Evolutionary conservation across 352 stramenopile genomes (phyloP), one percentile per base, ranked within the genome.

Genomic region (Globisporangium canariense): DNA sequence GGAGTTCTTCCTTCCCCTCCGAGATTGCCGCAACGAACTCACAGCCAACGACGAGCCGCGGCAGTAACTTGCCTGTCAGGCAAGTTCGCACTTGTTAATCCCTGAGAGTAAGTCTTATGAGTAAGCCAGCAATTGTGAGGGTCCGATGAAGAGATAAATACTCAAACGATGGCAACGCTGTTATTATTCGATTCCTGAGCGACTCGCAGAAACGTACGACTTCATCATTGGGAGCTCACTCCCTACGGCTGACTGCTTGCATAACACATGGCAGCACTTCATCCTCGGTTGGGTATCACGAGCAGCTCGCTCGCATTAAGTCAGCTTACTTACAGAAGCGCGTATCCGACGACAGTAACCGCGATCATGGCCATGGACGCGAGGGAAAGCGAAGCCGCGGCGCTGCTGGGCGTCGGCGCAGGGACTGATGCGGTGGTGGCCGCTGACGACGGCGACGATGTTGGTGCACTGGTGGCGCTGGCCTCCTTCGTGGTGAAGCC

Each of bases 401-500:
- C 30, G 32, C 52, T 58, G 52, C 18, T 58, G 22, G 52, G 52
- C 9, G 32, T 45, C 13, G 52, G 49, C 25, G 49, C 28, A 14
- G 46, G 46, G 5, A 8, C 9, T 34, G 52, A 13, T 5, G 32
- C 28, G 30, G 18, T 45, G 6, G 51, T 57, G 36, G 34, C 7
- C 28, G 40, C 40, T 41, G 56, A 38, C n/a, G 54, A n/a, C 52
- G 30, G n/a, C n/a, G 32, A 30, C 2, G 53, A 3, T 20, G 34
- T 20, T 32, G 53, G 32, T 11, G 32, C 9, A 45, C 25, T 54
- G 11, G 41, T 50, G 4, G 57, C 14, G 3, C 28, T 30, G 3
- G 36, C 11, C 11, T 49, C 34, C 16, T 51, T 51, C 3, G 55
- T 40, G 36, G 22, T 57, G 58, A 65, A 65, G 50, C 60, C 60